Base-by-base conservation (phyloP, 331 rosid genomes). In the Cydonia oblonga region DNA sequence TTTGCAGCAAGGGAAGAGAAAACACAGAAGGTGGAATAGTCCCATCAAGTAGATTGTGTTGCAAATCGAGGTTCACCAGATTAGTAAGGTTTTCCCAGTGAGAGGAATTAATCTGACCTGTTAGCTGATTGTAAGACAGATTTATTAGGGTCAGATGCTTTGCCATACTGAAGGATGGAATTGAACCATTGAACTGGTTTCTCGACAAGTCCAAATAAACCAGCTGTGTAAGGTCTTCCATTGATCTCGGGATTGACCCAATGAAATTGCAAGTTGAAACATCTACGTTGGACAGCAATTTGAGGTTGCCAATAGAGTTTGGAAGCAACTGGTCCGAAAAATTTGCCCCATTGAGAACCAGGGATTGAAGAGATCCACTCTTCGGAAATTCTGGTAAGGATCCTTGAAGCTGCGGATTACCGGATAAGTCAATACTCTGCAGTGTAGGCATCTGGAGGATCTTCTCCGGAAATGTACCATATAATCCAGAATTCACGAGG, bases 401-500 rank as follows among this genome's bases (percentile, higher is more conserved):
- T 30, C 86, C 80, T 0, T 78, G 35, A 19, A 83, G 87, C 5
- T 24, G 13, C 0, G 0, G 0, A 56, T 90, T 90, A 4, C 0
- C 0, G 0, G 81, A 56, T 3, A 81, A 1, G 33, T 82, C 86
- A 9, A 90, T 40, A 9, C 3, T 68, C 9, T 40, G 20, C 0
- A 87, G 60, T 16, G 84, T 68, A 69, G 72, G 77, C 22, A 81
- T 19, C 38, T 25, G 75, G 29, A 91, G 86, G 20, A 91, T 83
- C 13, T 75, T 23, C 4, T 16, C 3, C 0, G 96, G 97, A 61
- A 91, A 89, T 9, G 4, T 46, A 19, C 89, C 97, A 1, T 2
- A 3, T 76, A 89, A 74, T 5, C 70, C 75, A 2, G 78, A 78
- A 68, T 0, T n/a, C 3, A 2, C 0, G 32, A 91, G 66, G 15